Conservation (phyloP, 139 green algal species). For the Chlamydomonas asymmetrica region DNA sequence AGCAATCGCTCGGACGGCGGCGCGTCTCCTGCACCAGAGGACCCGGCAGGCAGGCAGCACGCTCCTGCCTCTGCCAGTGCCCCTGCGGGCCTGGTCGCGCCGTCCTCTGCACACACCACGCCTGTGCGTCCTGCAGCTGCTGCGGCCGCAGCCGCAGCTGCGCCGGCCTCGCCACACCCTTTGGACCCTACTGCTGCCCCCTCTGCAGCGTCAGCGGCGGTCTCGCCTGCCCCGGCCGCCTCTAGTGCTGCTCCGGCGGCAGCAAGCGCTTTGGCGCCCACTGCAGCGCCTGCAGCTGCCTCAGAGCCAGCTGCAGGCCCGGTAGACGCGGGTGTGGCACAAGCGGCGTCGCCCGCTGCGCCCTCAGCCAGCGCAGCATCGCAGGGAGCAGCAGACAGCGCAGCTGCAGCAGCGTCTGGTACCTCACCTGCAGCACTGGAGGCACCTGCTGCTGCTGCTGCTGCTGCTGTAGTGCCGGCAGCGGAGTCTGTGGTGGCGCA, state of each 20-base stretch:
- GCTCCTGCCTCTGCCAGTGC: no score
- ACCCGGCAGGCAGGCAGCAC: no score
- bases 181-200: not conserved
- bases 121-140: not conserved
- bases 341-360: no score
- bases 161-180: not conserved
- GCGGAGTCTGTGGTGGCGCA: not conserved
- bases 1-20: no score
- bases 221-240: not conserved
- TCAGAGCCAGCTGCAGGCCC: not conserved
- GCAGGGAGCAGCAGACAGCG: not conserved
- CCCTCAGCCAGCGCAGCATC: not conserved
- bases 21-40: no score
- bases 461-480: not conserved
- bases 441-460: not conserved
- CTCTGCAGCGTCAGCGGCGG: not conserved
- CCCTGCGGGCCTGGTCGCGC: no score
- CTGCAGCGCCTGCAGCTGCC: not conserved
- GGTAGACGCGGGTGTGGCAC: no score
- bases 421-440: not conserved
- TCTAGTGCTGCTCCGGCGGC: not conserved
- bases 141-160: not conserved
- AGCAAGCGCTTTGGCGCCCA: not conserved
- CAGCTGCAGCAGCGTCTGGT: not conserved
- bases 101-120: no score